Conservation (phyloP, 2,329 filamentous ascomycete species). For the Plenodomus biglobosus region DNA sequence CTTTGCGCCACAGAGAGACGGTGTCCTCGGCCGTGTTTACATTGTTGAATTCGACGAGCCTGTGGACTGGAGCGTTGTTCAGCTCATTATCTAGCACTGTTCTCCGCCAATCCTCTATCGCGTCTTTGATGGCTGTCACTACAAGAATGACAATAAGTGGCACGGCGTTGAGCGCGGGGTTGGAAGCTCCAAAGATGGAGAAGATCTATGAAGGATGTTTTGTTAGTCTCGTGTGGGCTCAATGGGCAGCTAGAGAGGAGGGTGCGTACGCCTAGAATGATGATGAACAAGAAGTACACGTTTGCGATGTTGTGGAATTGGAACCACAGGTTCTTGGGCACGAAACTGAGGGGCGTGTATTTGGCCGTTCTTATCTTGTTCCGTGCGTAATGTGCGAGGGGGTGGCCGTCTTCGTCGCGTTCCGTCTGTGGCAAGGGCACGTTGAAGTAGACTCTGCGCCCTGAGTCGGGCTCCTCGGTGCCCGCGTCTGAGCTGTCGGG, state of each 20-base stretch:
- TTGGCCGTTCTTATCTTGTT: slow-evolving; percentile 99
- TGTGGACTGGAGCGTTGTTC: slow-evolving; percentile 94
- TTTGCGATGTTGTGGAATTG: slow-evolving; percentile 99
- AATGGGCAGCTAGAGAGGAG: slow-evolving; percentile 5
- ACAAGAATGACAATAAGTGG: slow-evolving; percentile 90
- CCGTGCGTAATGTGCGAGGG: slow-evolving; percentile 69
- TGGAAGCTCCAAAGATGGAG: slow-evolving; percentile 88
- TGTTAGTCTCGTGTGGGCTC: slow-evolving; percentile 20
- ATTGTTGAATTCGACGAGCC: slow-evolving; percentile 84
- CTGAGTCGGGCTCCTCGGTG: slow-evolving; percentile 42
- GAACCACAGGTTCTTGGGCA: slow-evolving; percentile 95
- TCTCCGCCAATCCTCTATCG: slow-evolving; percentile 89
- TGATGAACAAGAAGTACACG: slow-evolving; percentile 95
- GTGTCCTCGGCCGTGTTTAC: slow-evolving; percentile 90
- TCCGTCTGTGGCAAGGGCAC: slow-evolving; percentile 72
- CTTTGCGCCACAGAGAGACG: slow-evolving; percentile 78
- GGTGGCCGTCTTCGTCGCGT: slow-evolving; percentile 78
- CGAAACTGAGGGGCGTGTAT: slow-evolving; percentile 91
- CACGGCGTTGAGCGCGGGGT: slow-evolving; percentile 85
- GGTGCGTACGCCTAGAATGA: slow-evolving; percentile 83
- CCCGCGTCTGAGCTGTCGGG: slow-evolving; percentile 45
- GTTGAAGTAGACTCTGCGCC: slow-evolving; percentile 79
- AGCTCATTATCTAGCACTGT: slow-evolving; percentile 89
- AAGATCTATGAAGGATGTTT: slow-evolving; percentile 70
- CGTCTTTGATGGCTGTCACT: slow-evolving; percentile 91